Conservation (phyloP, 139 green algal genomes). For the Micractinium sp. region DNA sequence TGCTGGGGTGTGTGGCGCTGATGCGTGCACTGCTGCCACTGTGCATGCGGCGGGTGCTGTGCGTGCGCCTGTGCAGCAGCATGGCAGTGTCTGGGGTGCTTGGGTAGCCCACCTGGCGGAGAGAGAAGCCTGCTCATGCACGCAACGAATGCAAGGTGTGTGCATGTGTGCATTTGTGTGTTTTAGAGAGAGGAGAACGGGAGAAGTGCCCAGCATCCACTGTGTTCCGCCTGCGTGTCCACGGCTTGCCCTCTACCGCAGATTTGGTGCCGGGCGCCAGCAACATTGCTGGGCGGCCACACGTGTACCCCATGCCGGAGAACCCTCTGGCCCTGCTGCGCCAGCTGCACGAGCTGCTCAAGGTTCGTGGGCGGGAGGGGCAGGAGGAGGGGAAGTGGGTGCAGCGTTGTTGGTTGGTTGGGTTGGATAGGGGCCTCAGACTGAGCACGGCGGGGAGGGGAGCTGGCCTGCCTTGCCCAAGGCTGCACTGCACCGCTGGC, state of each 20-base stretch:
- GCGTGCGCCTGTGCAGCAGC: no score
- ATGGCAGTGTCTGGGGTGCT: no score
- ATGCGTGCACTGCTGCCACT: constrained; percentile 26
- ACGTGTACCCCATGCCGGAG: constrained; percentile 73
- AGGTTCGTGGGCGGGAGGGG: constrained; percentile 20
- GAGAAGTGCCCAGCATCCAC: not conserved
- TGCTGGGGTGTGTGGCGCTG: not conserved
- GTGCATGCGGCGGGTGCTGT: not conserved
- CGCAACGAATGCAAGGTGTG: not conserved
- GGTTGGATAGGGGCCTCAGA: no score
- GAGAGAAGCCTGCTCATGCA: no score
- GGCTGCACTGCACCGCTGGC: no score
- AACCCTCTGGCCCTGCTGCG: constrained; percentile 76
- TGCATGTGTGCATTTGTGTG: not conserved
- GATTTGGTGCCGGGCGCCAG: constrained; percentile 13
- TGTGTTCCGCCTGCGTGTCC: not conserved
- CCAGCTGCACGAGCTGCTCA: constrained; percentile 72
- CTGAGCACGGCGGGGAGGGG: no score
- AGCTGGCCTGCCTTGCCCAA: no score
- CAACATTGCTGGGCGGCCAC: constrained; percentile 39
- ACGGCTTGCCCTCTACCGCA: not conserved
- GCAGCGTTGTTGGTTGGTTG: not conserved
- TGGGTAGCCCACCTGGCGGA: no score
- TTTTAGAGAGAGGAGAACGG: not conserved
- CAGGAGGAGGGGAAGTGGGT: not conserved